Percentiles rank a stretch among this genome's conserved stretches.
phyloP scores from a whole-genome alignment of 2,329 filamentous ascomycete genomes.

The Arthrobotrys megalospora region DNA sequence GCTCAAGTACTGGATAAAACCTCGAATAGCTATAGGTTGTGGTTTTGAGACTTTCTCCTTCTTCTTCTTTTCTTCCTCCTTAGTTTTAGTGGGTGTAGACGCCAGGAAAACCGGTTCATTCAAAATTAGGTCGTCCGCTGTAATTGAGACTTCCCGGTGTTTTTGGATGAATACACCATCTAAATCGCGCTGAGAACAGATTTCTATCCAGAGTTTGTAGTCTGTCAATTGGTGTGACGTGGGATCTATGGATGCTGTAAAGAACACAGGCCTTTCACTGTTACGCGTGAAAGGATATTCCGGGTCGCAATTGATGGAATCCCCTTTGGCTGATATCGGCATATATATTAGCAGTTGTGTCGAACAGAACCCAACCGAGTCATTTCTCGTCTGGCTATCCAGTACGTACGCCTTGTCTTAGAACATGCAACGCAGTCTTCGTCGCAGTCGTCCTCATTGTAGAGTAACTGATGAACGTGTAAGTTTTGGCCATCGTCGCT shows the following conservation, averaged over 20 bases:
- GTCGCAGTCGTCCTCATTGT: background rate
- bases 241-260: background rate
- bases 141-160: background rate
- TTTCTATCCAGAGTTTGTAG: background rate
- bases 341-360: no score
- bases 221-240: background rate
- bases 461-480: background rate
- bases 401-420: background rate
- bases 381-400: no score
- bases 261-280: background rate
- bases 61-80: background rate
- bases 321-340: no score
- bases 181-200: background rate
- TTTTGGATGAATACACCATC: background rate
- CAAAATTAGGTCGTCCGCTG: background rate
- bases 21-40: background rate
- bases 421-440: background rate
- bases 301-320: no score
- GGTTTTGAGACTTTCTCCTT: background rate
- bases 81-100: background rate
- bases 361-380: no score
- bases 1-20: background rate
- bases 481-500: background rate
- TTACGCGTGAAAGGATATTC: no score
- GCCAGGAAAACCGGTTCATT: background rate